Evolutionary conservation across 441 rosid species (phyloP).

Genomic region (Isatis lusitanica): DNA sequence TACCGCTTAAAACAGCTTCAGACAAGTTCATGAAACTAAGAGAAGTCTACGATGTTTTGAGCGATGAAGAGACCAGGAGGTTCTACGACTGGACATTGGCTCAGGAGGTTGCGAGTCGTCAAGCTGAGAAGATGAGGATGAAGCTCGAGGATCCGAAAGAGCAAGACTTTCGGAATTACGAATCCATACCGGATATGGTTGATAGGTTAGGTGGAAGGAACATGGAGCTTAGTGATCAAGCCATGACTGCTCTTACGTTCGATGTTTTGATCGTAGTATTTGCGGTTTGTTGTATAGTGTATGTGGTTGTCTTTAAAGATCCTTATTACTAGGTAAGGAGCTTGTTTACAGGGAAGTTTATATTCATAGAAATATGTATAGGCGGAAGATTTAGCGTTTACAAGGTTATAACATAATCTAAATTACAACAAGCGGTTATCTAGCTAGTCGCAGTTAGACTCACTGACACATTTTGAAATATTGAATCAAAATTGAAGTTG

Average conservation of each 20-base stretch:
- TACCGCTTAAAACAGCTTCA: slow-evolving; percentile 78
- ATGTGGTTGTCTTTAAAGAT: slow-evolving; percentile 63
- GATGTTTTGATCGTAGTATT: slow-evolving; percentile 57
- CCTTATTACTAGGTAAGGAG: slow-evolving; percentile 43
- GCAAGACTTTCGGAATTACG: slow-evolving; percentile 49
- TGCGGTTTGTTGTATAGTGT: slow-evolving; percentile 59
- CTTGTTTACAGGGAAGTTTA: background rate
- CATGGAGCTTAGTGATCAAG: slow-evolving; percentile 77
- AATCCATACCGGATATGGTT: slow-evolving; percentile 72
- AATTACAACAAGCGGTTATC: background rate
- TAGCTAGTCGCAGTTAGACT: background rate
- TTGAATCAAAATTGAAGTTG: too few species aligned
- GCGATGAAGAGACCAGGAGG: slow-evolving; percentile 62
- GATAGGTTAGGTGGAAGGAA: slow-evolving; percentile 85
- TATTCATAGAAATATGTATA: background rate
- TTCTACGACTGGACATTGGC: slow-evolving; percentile 93
- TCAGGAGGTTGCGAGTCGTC: slow-evolving; percentile 76
- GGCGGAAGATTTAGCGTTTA: background rate
- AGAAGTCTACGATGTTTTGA: slow-evolving; percentile 61
- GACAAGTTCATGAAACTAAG: slow-evolving; percentile 80
- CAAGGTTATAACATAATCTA: background rate
- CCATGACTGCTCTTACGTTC: slow-evolving; percentile 74
- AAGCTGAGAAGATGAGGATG: slow-evolving; percentile 77
- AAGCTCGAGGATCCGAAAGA: slow-evolving; percentile 69
- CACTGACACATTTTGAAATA: background rate